Evolutionary conservation across 2,329 filamentous ascomycete genomes (phyloP).

Genomic region (Cryphonectria japonica): DNA sequence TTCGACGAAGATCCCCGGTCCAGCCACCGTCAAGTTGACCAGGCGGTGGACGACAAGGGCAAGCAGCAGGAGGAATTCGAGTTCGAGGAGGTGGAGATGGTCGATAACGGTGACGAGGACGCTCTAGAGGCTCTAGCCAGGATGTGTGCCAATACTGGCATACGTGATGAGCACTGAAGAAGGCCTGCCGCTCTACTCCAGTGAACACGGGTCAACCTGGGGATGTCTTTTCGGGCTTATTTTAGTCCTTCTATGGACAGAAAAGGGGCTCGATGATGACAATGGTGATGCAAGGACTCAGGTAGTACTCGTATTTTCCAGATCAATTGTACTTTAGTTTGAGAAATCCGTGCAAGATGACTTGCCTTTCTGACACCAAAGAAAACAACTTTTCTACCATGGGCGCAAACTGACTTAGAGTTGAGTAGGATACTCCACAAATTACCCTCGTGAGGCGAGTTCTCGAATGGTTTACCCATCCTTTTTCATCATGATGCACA

Average conservation of each 20-base stretch:
- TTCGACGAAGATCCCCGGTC: slow-evolving; percentile 38
- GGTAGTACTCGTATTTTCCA: not conserved
- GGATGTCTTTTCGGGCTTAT: not conserved
- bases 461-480: not conserved
- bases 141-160: slow-evolving; percentile 11
- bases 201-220: slow-evolving; percentile 2
- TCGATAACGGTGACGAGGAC: slow-evolving; percentile 55
- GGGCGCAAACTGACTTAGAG: not conserved
- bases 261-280: not conserved
- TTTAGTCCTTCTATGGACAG: not conserved
- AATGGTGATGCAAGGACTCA: not conserved
- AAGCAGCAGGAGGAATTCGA: slow-evolving; percentile 56
- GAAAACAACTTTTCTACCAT: too few species aligned
- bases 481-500: not conserved
- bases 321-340: not conserved
- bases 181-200: not conserved
- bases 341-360: not conserved
- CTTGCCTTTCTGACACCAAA: not conserved
- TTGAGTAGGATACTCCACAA: not conserved
- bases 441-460: not conserved
- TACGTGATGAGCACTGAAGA: slow-evolving; percentile 7
- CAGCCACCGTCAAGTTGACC: not conserved
- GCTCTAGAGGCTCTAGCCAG: slow-evolving; percentile 17
- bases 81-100: slow-evolving; percentile 60
- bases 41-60: not conserved